These are phyloP conservation scores for Carallia brachiata DNA, from an alignment of 345 rosid genomes.

Conservation along the genomic window DNA sequence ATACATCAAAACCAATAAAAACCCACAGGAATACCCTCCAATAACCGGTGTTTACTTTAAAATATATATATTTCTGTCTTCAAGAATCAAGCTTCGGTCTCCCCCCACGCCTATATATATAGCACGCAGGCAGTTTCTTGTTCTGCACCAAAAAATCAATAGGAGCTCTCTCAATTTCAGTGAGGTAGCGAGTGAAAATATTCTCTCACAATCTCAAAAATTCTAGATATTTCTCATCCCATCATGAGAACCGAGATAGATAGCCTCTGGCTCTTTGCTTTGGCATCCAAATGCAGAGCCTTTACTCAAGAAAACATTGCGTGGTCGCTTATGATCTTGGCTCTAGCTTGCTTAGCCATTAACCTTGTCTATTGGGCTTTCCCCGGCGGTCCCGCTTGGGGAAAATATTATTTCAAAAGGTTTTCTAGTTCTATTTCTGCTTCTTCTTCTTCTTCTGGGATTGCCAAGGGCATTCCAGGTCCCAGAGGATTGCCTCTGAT, in stretches of 20 bases:
- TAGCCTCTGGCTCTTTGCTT: slow-evolving; percentile 33
- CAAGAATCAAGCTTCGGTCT: too few species aligned
- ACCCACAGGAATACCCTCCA: too few species aligned
- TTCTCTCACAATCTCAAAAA: neutral
- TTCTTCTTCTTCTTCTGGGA: neutral
- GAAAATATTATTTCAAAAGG: slow-evolving; percentile 34
- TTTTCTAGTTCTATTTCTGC: neutral
- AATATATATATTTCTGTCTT: too few species aligned
- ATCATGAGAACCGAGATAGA: slow-evolving; percentile 21
- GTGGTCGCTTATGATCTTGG: slow-evolving; percentile 40
- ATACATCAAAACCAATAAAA: too few species aligned
- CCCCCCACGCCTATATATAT: slow-evolving; percentile 26
- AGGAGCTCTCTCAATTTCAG: neutral
- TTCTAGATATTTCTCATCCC: neutral
- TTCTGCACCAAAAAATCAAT: neutral
- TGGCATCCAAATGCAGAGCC: slow-evolving; percentile 54
- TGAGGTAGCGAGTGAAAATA: neutral
- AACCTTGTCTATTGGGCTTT: slow-evolving; percentile 51
- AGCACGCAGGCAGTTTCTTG: slow-evolving; percentile 3
- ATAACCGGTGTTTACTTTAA: too few species aligned
- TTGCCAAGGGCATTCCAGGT: slow-evolving; percentile 51
- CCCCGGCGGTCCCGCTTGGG: slow-evolving; percentile 85
- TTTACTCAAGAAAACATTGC: slow-evolving; percentile 39
- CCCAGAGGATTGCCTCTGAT: slow-evolving; percentile 63
- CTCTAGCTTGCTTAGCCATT: slow-evolving; percentile 33